phyloP scores from a whole-genome alignment of 2,329 filamentous ascomycete genomes.

The Ilyonectria sp. region DNA sequence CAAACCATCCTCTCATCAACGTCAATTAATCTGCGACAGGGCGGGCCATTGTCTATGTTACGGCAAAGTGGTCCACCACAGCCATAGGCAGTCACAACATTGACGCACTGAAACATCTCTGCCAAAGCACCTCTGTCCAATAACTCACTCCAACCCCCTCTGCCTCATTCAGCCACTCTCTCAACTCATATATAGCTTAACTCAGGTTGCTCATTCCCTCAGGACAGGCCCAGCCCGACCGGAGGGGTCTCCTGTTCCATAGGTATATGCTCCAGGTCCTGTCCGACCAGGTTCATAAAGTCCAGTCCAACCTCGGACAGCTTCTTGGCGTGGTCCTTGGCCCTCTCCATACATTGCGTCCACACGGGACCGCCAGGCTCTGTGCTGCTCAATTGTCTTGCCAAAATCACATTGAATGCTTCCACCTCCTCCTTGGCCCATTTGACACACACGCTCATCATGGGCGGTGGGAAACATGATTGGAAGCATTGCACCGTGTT shows the following conservation, averaged over 20 bases:
- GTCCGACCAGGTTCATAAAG: slow-evolving; percentile 86
- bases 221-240: slow-evolving; percentile 52
- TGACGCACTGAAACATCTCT: neutral
- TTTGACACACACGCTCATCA: slow-evolving; percentile 95
- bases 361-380: slow-evolving; percentile 83
- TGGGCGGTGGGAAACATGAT: slow-evolving; percentile 84
- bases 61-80: neutral
- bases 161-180: slow-evolving; percentile 9
- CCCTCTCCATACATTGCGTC: slow-evolving; percentile 86
- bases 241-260: slow-evolving; percentile 27
- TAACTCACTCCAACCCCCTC: slow-evolving; percentile 15
- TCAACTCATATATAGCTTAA: slow-evolving; percentile 11
- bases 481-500: slow-evolving; percentile 95
- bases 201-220: slow-evolving; percentile 21
- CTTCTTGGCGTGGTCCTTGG: slow-evolving; percentile 84
- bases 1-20: neutral
- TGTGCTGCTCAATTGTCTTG: slow-evolving; percentile 88
- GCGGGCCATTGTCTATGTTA: neutral
- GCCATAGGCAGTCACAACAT: neutral
- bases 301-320: slow-evolving; percentile 90
- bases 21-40: neutral
- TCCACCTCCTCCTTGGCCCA: slow-evolving; percentile 99
- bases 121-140: slow-evolving; percentile 2
- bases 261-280: slow-evolving; percentile 59
- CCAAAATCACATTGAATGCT: slow-evolving; percentile 87